phyloP scores from a whole-genome alignment of 208 protist genomes.

The Trypanosoma caninum region DNA sequence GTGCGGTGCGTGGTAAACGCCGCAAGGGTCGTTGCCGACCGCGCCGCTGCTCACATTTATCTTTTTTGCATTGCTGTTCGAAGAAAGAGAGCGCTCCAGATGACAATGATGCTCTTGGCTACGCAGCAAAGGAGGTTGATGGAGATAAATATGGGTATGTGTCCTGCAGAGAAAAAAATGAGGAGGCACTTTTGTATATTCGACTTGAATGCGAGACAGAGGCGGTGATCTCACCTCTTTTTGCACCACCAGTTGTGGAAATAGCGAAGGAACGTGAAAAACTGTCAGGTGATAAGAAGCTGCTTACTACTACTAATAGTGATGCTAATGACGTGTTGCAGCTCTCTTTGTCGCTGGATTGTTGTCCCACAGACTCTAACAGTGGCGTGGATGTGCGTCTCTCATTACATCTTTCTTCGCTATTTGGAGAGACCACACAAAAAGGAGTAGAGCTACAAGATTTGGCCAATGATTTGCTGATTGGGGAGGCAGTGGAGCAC shows the following conservation, averaged over 20 bases:
- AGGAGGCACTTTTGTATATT: slow-evolving; percentile 2
- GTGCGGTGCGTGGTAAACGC: background rate
- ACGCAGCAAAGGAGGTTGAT: background rate
- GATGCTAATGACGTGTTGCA: background rate
- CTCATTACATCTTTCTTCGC: background rate
- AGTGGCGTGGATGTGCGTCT: background rate
- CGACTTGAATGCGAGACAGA: slow-evolving; percentile 2
- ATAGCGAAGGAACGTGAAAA: background rate
- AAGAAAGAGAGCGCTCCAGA: too few species aligned
- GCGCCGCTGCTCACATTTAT: too few species aligned
- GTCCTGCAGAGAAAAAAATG: too few species aligned
- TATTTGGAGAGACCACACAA: background rate
- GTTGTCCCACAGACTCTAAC: background rate
- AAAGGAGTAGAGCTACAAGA: background rate
- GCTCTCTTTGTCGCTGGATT: background rate
- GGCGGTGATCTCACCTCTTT: background rate
- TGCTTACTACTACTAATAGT: too few species aligned
- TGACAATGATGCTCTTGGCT: too few species aligned
- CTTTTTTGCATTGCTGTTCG: too few species aligned
- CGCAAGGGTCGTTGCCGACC: background rate
- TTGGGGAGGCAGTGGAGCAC: background rate
- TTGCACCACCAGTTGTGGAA: background rate
- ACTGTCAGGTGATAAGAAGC: background rate
- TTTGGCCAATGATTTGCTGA: background rate
- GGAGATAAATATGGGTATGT: background rate